Percentiles rank a stretch among this genome's conserved stretches.
phyloP scores from a whole-genome alignment of 1,284 basidiomycete species.

The Cryptococcus sp. region DNA sequence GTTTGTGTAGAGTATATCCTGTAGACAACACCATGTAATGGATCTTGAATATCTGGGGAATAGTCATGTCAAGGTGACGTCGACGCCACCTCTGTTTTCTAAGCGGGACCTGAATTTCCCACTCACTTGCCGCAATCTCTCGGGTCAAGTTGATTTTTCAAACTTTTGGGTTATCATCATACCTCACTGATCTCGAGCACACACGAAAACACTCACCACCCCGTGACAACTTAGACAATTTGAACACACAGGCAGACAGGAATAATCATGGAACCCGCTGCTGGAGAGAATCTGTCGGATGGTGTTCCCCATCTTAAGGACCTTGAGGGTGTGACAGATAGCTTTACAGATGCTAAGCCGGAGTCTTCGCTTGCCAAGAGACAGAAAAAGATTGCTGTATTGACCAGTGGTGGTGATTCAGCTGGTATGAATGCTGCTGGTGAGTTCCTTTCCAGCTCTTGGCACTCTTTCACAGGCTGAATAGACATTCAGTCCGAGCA shows the following conservation, averaged over 20 bases:
- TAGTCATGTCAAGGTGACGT: no score
- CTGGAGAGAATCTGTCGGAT: no score
- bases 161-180: no score
- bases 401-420: conserved; percentile 95
- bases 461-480: conserved; percentile 6
- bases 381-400: conserved; percentile 68
- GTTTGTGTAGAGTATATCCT: no score
- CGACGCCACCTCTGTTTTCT: no score
- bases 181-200: background rate
- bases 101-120: no score
- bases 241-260: background rate
- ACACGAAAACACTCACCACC: background rate
- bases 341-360: conserved; percentile 1
- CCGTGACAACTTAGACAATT: background rate
- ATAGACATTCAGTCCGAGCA: conserved; percentile 59
- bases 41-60: no score
- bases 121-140: no score
- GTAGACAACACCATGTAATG: no score
- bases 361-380: conserved; percentile 5
- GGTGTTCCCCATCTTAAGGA: conserved; percentile 14
- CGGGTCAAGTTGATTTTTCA: no score
- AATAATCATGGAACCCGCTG: no score
- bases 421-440: conserved; percentile 92
- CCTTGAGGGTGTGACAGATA: conserved; percentile 24
- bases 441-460: conserved; percentile 15